Evolutionary conservation across 805 yeast species (phyloP), one percentile per base, ranked within the genome.

Genomic region (Kodamaea kaohsiungensis): DNA sequence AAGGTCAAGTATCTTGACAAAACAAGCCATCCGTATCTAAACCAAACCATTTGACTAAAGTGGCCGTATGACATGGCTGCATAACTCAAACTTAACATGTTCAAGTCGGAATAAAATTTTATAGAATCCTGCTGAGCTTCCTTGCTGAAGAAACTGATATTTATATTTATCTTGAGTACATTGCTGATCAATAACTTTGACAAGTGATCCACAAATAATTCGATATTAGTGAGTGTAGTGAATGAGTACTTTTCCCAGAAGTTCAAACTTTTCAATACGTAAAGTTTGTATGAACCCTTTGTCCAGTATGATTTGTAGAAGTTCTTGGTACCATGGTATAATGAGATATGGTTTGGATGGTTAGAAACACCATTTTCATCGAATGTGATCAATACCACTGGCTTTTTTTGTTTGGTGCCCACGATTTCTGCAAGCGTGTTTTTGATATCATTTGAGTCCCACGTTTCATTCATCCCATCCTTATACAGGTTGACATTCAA

Each of bases 1-100:
- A 82, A 81, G 43, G 86, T 84, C 76, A 89, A 82, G 70, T 91
- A 93, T 57, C 92, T 77, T 56, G 96, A 87, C 13, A 86, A 69
- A 5, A 82, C 55, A 65, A 95, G 75, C 97, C 98, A 95, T 1
- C 91, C 86, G 74, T 88, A 89, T 60, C 99, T 79, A 68, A 87
- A 95, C 98, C 98, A 93, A 7, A 88, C 92, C 89, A 95, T 89
- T 68, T 95, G 99, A 1, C 96, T 84, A 57, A 78, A 77, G 70
- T 95, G 98, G 2, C 88, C 96, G 59, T 78, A 78, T 2, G 86
- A 72, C 97, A 93, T 91, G 3, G 96, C 88, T 0, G 87, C 79
- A 52, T 85, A 76, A 43, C 79, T 70, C 53, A 69, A 73, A 53
- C 73, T 69, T 52, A 70, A 66, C 74, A 72, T 73, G 54, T 72